Evolutionary conservation across 805 yeast species (phyloP), one percentile per base, ranked within the genome.

Genomic region (Ogataea corticis): DNA sequence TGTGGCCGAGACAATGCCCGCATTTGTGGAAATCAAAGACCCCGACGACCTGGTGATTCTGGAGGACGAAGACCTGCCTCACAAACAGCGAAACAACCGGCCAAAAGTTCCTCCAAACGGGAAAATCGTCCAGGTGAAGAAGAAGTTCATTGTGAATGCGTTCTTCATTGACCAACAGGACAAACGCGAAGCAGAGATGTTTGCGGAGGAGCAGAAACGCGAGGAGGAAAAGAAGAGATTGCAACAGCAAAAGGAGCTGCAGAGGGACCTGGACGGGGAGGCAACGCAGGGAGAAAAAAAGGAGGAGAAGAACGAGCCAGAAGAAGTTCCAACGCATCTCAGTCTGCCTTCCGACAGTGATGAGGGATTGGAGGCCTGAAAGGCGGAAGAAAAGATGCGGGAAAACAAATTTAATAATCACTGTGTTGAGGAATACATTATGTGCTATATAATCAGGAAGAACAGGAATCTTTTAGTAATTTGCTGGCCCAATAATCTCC

Each of bases 31-130:
- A 27, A 48, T 61, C 23, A 52, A 55, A 12, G 51, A 59, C 34
- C 65, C 65, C 4, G 65, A 75, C 61, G 68, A 75, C n/a, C 72
- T 81, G n/a, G 65, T 68, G 3, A 62, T 86, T 11, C 66, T 85
- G 40, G 97, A 90, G 59, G 97, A 91, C 57, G 96, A 87, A 14
- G 91, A 86, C 45, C 72, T 88, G 54, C 90, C 96, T 0, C 80
- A 83, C 45, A 89, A 87, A 58, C 87, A 82, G 54, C 75, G 91
- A 45, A 82, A 83, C 50, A 75, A 76, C 23, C 74, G 91, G 53
- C 85, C 96, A 1, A 83, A 90, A 57, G 69, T 94, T 41, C 96
- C 97, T 11, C 96, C 97, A 6, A 86, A 88, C 25, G 97, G 97
- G 30, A 89, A 85, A 64, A 86, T 91, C 30, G 67, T 85, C 4